These are phyloP conservation scores for Pittosporum tobira DNA, from an alignment of 129 eudicot genomes.

Conservation along the genomic window DNA sequence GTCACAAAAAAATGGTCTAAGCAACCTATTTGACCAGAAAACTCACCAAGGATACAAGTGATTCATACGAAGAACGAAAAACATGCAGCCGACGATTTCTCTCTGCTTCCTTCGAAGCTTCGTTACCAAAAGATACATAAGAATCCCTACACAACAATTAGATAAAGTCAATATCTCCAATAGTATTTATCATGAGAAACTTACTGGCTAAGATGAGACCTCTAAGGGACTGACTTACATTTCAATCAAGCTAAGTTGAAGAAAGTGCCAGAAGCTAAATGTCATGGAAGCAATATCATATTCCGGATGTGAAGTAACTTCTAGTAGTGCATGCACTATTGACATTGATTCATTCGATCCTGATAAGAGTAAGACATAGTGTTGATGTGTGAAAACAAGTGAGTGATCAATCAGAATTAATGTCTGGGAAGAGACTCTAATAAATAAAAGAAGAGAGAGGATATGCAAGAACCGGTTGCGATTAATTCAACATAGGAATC, in stretches of 20 bases:
- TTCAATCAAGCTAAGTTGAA: slow-evolving; percentile 70
- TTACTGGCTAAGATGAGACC: slow-evolving; percentile 4
- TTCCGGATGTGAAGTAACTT: slow-evolving; percentile 97
- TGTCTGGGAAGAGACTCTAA: background rate
- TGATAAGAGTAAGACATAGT: slow-evolving; percentile 39
- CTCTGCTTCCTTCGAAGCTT: slow-evolving; percentile 71
- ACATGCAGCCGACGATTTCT: slow-evolving; percentile 65
- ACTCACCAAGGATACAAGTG: slow-evolving; percentile 95
- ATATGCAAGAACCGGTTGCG: slow-evolving; percentile 83
- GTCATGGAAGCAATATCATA: slow-evolving; percentile 99
- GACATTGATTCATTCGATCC: slow-evolving; percentile 97
- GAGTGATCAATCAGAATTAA: background rate
- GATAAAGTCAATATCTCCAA: slow-evolving; percentile 18
- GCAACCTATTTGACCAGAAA: slow-evolving; percentile 4
- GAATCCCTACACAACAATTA: slow-evolving; percentile 77
- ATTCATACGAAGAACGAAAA: slow-evolving; percentile 78
- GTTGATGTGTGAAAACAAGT: background rate
- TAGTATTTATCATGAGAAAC: slow-evolving; percentile 14
- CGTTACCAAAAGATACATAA: slow-evolving; percentile 44
- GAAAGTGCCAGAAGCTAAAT: slow-evolving; percentile 98
- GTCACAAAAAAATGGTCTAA: background rate
- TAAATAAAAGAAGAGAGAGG: slow-evolving; percentile 10
- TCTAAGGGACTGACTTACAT: slow-evolving; percentile 39
- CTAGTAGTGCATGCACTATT: slow-evolving; percentile 89
- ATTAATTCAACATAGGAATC: slow-evolving; percentile 94